These are phyloP conservation scores for Auricularia sp. DNA, from an alignment of 768 basidiomycete species.

Conservation along the genomic window DNA sequence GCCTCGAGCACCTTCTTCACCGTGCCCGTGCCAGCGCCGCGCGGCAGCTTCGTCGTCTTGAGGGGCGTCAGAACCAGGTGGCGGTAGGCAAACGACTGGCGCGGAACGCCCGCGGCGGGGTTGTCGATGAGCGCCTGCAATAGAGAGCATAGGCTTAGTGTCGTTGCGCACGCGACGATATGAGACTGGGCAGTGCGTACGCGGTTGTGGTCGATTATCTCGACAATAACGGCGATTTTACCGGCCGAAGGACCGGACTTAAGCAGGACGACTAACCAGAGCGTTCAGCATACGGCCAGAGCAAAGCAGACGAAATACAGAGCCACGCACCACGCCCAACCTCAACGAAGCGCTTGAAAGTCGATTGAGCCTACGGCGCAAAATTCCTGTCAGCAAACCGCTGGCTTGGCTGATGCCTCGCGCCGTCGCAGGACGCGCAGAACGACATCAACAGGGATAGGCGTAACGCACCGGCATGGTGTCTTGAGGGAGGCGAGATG, in stretches of 20 bases:
- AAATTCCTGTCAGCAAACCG: no score
- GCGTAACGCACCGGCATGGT: background rate
- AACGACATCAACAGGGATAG: no score
- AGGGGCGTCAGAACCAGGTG: slow-evolving; percentile 86
- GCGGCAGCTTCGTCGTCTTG: slow-evolving; percentile 73
- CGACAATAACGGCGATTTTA: slow-evolving; percentile 88
- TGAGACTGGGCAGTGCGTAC: slow-evolving; percentile 34
- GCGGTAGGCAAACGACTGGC: slow-evolving; percentile 86
- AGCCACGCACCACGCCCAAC: slow-evolving; percentile 74
- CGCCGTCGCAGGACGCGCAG: no score
- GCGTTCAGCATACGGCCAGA: background rate
- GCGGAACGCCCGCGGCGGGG: slow-evolving; percentile 81
- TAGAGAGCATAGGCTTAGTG: no score
- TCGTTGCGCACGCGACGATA: no score
- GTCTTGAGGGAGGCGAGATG: background rate
- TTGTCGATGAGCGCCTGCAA: slow-evolving; percentile 89
- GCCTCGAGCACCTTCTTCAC: slow-evolving; percentile 85
- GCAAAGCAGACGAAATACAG: no score
- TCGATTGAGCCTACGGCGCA: slow-evolving; percentile 49
- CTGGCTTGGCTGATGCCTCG: no score
- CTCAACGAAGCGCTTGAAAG: slow-evolving; percentile 96
- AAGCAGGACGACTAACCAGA: slow-evolving; percentile 76
- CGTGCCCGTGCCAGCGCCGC: slow-evolving; percentile 69
- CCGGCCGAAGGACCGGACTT: slow-evolving; percentile 77
- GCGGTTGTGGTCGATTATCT: slow-evolving; percentile 99